phyloP scores from a whole-genome alignment of 441 rosid genomes.

The Corymbia calophylla region DNA sequence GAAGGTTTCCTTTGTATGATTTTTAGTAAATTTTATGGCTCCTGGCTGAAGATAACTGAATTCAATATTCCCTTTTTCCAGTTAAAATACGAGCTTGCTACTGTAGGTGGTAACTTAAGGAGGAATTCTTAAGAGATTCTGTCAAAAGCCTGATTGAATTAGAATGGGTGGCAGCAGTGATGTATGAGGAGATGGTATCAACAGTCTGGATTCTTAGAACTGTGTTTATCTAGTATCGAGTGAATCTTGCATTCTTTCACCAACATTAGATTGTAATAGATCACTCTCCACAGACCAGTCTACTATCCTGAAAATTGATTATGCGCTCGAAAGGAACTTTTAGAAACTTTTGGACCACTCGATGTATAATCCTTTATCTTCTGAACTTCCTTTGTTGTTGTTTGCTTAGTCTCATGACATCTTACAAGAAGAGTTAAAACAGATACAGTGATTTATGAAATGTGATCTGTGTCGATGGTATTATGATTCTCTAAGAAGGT shows the following conservation, averaged over 20 bases:
- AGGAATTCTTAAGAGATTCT: background rate
- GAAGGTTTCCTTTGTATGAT: background rate
- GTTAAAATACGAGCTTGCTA: background rate
- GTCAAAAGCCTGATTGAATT: background rate
- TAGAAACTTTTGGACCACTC: background rate
- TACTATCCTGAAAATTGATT: background rate
- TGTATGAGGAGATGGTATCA: background rate
- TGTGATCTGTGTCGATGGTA: background rate
- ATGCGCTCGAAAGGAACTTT: background rate
- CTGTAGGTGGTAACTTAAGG: background rate
- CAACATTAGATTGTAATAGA: background rate
- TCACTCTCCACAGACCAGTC: background rate
- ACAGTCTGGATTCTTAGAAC: background rate
- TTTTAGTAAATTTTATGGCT: background rate
- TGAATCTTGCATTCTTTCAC: background rate
- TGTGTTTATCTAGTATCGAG: background rate
- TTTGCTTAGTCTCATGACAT: background rate
- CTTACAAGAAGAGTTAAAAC: background rate
- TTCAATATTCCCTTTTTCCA: background rate
- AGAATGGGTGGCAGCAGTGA: background rate
- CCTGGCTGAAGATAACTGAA: background rate
- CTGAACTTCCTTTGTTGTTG: background rate
- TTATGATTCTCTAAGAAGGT: background rate
- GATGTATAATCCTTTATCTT: background rate
- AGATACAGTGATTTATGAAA: background rate